These are phyloP conservation scores for Akanthomyces dipterigenus DNA, from an alignment of 2,329 filamentous ascomycete species.

Conservation along the genomic window DNA sequence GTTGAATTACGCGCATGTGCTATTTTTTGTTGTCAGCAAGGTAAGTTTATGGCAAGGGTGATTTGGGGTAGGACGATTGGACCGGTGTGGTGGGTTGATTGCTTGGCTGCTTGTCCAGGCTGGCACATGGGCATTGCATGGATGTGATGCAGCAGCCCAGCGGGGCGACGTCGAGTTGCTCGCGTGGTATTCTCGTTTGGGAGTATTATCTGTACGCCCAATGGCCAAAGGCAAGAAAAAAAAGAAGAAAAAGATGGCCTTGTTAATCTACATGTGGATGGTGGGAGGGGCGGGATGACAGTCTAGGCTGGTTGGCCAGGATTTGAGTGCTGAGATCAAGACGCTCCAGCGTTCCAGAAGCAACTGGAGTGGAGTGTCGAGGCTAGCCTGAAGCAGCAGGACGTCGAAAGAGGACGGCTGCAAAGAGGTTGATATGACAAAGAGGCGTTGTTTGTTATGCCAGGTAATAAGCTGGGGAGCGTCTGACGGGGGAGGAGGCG, in stretches of 20 bases:
- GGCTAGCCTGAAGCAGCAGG: conserved; percentile 9
- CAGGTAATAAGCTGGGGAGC: background rate
- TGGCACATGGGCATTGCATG: conserved; percentile 6
- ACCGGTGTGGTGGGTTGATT: background rate
- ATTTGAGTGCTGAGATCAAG: background rate
- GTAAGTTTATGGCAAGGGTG: background rate
- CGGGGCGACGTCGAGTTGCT: background rate
- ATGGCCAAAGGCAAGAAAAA: background rate
- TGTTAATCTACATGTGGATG: background rate
- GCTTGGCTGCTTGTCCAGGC: no score
- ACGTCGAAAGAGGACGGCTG: background rate
- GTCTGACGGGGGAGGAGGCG: background rate
- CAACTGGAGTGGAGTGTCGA: background rate
- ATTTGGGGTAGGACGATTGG: background rate
- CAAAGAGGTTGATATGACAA: background rate
- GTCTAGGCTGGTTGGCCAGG: background rate
- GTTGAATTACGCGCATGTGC: background rate
- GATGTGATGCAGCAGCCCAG: background rate
- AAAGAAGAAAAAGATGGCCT: background rate
- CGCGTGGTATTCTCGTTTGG: background rate
- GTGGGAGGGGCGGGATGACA: background rate
- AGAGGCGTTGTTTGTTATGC: background rate
- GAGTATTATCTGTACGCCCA: background rate
- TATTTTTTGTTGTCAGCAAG: background rate
- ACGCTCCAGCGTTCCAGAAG: conserved; percentile 10